Conservation (phyloP, 805 yeast species). For the Metschnikowia lachancei region DNA sequence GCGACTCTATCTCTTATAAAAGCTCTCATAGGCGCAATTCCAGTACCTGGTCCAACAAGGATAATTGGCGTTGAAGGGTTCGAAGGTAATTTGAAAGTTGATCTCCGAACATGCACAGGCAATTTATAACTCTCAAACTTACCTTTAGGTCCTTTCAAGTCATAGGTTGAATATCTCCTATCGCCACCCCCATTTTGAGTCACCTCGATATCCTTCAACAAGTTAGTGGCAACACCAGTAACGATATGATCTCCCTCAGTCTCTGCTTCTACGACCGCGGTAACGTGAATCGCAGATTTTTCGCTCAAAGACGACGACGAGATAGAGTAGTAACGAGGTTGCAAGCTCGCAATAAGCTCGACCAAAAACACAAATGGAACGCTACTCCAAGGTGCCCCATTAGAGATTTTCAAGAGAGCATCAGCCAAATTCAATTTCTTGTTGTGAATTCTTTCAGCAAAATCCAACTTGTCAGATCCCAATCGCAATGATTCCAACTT, state of each 20-base stretch:
- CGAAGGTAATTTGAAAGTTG: slow-evolving; percentile 89
- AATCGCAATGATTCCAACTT: slow-evolving; percentile 50
- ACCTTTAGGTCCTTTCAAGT: slow-evolving; percentile 80
- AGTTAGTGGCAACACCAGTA: slow-evolving; percentile 88
- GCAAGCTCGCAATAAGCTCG: slow-evolving; percentile 77
- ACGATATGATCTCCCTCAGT: slow-evolving; percentile 34
- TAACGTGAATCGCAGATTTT: slow-evolving; percentile 71
- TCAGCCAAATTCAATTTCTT: slow-evolving; percentile 74
- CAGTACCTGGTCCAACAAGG: slow-evolving; percentile 97
- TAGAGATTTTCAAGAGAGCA: slow-evolving; percentile 58
- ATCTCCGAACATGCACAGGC: slow-evolving; percentile 92
- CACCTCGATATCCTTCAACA: slow-evolving; percentile 68
- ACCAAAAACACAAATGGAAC: slow-evolving; percentile 84
- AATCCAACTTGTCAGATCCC: slow-evolving; percentile 65
- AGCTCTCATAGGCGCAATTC: slow-evolving; percentile 98
- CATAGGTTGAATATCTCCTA: slow-evolving; percentile 55
- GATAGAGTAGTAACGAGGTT: slow-evolving; percentile 94
- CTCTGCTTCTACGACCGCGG: slow-evolving; percentile 87
- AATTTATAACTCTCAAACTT: slow-evolving; percentile 53
- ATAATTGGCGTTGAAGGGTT: slow-evolving; percentile 81
- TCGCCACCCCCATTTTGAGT: slow-evolving; percentile 45
- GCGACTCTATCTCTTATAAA: slow-evolving; percentile 84
- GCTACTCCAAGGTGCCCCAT: slow-evolving; percentile 62
- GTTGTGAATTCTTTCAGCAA: slow-evolving; percentile 61
- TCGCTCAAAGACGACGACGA: slow-evolving; percentile 84